These are phyloP conservation scores for Amaranthus palmeri DNA, from an alignment of 148 eudicot species.

Conservation along the genomic window DNA sequence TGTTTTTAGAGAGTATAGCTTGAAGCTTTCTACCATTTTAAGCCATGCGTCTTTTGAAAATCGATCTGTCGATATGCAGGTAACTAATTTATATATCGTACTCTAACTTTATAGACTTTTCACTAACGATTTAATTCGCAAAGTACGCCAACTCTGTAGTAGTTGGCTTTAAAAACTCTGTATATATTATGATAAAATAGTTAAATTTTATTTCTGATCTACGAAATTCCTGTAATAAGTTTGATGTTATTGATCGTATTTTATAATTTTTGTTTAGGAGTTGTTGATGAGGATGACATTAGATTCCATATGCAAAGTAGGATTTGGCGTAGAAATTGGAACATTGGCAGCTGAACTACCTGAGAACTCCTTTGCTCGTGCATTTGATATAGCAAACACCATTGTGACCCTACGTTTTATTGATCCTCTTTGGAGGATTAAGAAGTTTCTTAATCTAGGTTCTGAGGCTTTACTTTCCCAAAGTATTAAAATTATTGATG, in stretches of 20 bases:
- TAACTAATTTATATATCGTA: constrained; percentile 1
- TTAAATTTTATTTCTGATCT: too few relatives aligned
- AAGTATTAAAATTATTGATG: constrained; percentile 67
- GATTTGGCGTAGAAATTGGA: constrained; percentile 94
- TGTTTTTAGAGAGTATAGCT: constrained; percentile 83
- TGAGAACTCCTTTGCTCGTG: constrained; percentile 63
- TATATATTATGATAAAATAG: too few relatives aligned
- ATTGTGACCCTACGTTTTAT: constrained; percentile 87
- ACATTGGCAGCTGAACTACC: constrained; percentile 73
- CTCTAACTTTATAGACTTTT: too few relatives aligned
- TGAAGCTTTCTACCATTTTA: constrained; percentile 64
- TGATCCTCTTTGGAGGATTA: constrained; percentile 84
- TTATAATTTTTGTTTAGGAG: constrained; percentile 38
- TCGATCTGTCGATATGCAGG: constrained; percentile 80
- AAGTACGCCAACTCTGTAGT: too few relatives aligned
- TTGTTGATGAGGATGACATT: constrained; percentile 92
- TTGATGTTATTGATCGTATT: not conserved
- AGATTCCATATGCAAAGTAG: constrained; percentile 96
- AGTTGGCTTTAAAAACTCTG: not conserved
- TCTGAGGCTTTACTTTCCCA: constrained; percentile 76
- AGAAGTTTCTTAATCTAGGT: constrained; percentile 72
- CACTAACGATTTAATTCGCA: too few relatives aligned
- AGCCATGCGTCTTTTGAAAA: constrained; percentile 43
- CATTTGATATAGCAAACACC: constrained; percentile 81
- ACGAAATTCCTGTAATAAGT: too few relatives aligned